Evolutionary conservation across 116 monocot genomes (phyloP), one percentile per base, ranked within the genome.

Genomic region (Trichopus zeylanicus): DNA sequence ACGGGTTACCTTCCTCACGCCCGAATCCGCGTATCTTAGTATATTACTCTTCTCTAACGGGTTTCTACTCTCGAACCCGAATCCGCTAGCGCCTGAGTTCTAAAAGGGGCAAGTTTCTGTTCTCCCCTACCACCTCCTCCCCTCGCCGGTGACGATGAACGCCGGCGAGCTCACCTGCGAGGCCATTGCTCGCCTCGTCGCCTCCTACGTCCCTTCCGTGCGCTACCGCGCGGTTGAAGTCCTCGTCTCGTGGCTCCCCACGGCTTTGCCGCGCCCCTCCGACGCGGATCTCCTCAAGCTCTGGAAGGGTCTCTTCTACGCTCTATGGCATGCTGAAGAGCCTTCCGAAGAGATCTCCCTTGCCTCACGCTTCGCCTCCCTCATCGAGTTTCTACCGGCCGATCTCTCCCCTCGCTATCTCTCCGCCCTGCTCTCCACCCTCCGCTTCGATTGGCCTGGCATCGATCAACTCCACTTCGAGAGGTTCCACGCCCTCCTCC

Each of bases 241-340:
- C 8, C 19, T 49, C 21, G 22, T 49, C 23, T 55, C 66, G 35
- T 55, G 70, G 29, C 20, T 65, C 29, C 51, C 27, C 20, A 31
- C 62, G 7, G 62, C 21, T 6, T 49, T 22, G 7, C 28, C 47
- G 3, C 25, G 32, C 48, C 31, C 28, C 29, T 32, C 83, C 46
- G 77, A 79, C 63, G 62, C 63, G 51, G 79, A 76, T 26, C 91
- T 97, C 60, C 60, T 87, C 56, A 97, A 97, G 91, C 75, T 91
- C 65, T 97, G 97, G 97, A 97, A 97, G 70, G 97, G 97, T 20
- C 75, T 97, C 56, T 97, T 97, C 82, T 97, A 78, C 84, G 84
- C 87, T 60, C 61, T 90, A 29, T 97, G 97, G 97, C 97, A 97
- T 68, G 58, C 84, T 60, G 97, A 97, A 68, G 87, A 81, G 70